Conservation (phyloP, 805 yeast genomes). For the Teunomyces tritomae region DNA sequence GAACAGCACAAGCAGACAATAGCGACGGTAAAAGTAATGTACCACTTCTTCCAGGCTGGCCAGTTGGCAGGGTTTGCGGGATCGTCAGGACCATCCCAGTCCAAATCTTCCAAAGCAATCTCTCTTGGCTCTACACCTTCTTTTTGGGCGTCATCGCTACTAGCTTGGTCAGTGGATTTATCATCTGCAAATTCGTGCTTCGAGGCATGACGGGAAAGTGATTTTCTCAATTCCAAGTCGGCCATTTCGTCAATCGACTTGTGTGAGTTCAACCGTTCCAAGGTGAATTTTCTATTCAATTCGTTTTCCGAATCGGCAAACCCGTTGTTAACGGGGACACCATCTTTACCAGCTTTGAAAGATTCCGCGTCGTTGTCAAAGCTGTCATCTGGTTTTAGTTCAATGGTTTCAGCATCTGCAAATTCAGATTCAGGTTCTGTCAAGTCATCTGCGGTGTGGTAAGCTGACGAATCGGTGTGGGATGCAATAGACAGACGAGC, state of each 20-base stretch:
- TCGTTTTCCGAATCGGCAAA: slow-evolving; percentile 11
- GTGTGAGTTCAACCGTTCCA: slow-evolving; percentile 18
- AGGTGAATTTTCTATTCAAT: slow-evolving; percentile 14
- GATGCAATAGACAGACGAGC: slow-evolving; percentile 15
- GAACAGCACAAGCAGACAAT: slow-evolving; percentile 65
- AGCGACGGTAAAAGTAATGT: slow-evolving; percentile 62
- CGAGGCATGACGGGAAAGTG: not conserved
- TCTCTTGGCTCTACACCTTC: not conserved
- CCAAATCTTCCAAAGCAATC: slow-evolving; percentile 22
- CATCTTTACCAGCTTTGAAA: not conserved
- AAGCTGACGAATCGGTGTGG: slow-evolving; percentile 27
- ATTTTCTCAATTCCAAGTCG: slow-evolving; percentile 10
- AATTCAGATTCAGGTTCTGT: not conserved
- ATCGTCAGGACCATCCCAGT: slow-evolving; percentile 65
- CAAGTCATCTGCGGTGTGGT: slow-evolving; percentile 33
- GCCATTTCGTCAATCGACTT: slow-evolving; percentile 18
- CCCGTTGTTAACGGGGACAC: not conserved
- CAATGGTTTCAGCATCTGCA: slow-evolving; percentile 1
- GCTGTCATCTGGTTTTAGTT: not conserved
- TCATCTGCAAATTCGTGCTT: not conserved
- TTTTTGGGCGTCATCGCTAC: not conserved
- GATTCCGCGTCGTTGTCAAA: not conserved
- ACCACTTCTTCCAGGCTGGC: slow-evolving; percentile 64
- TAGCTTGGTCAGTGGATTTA: not conserved
- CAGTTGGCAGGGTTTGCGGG: slow-evolving; percentile 67